A percentile compares a stretch with the other conserved stretches of the same genome.
These are phyloP conservation scores for Aspergillus sp. DNA, from an alignment of 2,329 filamentous ascomycete species.

Conservation along the genomic window DNA sequence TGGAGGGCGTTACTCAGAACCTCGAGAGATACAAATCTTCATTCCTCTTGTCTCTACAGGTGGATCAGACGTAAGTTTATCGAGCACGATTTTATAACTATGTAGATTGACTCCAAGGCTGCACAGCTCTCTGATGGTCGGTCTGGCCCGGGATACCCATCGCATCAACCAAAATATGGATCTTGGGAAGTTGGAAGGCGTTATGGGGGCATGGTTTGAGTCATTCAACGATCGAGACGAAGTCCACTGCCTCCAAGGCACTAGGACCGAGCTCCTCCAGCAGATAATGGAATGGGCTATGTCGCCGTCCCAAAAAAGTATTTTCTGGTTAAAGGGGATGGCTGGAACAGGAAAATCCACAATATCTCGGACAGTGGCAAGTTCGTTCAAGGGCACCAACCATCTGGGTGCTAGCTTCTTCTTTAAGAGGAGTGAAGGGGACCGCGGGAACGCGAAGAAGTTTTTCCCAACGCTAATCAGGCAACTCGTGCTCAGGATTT, in stretches of 20 bases:
- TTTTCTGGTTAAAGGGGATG: slow-evolving; percentile 2
- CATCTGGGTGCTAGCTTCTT: slow-evolving; percentile 34
- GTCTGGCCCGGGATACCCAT: neutral
- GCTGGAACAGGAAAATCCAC: slow-evolving; percentile 4
- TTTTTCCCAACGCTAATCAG: slow-evolving; percentile 28
- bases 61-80: slow-evolving; percentile 19
- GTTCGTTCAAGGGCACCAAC: neutral
- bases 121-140: slow-evolving; percentile 4
- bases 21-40: slow-evolving; percentile 16
- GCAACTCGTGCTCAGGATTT: slow-evolving; percentile 20
- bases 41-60: slow-evolving; percentile 16
- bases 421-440: slow-evolving; percentile 34
- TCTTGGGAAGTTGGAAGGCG: slow-evolving; percentile 6
- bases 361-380: slow-evolving; percentile 1
- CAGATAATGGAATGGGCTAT: neutral
- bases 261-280: neutral
- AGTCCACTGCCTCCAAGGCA: slow-evolving; percentile 1
- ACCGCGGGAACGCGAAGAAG: slow-evolving; percentile 25
- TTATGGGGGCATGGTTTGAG: slow-evolving; percentile 4
- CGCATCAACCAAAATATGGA: slow-evolving; percentile 2
- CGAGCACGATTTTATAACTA: slow-evolving; percentile 5
- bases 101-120: slow-evolving; percentile 2
- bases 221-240: slow-evolving; percentile 6
- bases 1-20: slow-evolving; percentile 10
- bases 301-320: neutral